Evolutionary conservation across 192 early-diverging fungal genomes (phyloP), one percentile per base, ranked within the genome.

Genomic region (Linnemannia zychae): DNA sequence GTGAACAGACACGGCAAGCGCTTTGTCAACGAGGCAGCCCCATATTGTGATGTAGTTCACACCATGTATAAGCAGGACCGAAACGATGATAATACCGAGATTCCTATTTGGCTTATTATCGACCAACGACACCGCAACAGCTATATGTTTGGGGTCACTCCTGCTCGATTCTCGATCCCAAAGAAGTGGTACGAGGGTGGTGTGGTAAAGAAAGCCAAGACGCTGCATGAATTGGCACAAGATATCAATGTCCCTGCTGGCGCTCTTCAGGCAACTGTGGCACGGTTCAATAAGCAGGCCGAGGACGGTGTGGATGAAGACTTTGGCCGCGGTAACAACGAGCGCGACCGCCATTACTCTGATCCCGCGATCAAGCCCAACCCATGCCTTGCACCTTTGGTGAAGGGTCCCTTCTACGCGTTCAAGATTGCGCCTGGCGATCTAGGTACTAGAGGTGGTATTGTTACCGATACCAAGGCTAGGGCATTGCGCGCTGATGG

Each of bases 381-480:
- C 66, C 66, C 75, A 18, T 76, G 75, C 44, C 47, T 76, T 50
- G 75, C 75, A 17, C 63, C 75, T 52, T 20, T 76, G 4, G 65
- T 68, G 31, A 49, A 49, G 28, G 63, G 46, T 13, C 75, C 75
- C 11, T 76, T 76, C 48, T 76, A 76, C 31, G 63, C 75, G 18
- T 49, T 76, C 65, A 76, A 76, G 34, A 76, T 76, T n/a, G 75
- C 15, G 11, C 75, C 75, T 7, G 75, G 75, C 4, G 75, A 76
- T 68, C 16, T 76, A 17, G 75, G 75, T 34, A 76, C 66, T 7
- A 76, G 38, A 48, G 75, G 75, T 0, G 75, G 75, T 24, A 76
- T 76, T 68, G 75, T 76, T 34, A 76, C 75, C 24, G 75, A 76
- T 20, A 17, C 48, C 17, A 67, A 68, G 24, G 75, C 63, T 18